phyloP scores from a whole-genome alignment of 805 yeast genomes.

The Cyberlindnera japonica region DNA sequence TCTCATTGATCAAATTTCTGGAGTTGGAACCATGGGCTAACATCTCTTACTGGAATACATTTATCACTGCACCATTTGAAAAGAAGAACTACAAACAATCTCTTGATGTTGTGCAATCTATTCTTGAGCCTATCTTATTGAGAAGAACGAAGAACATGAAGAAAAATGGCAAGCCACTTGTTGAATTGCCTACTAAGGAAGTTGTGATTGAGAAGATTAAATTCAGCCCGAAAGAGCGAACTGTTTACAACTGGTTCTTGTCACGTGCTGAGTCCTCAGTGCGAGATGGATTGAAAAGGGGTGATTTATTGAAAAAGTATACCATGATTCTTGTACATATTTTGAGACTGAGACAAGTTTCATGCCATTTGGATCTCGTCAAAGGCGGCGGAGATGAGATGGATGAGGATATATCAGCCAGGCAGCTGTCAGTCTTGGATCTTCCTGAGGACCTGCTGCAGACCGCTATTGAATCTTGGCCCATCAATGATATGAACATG shows the following conservation, averaged over 20 bases:
- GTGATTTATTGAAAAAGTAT: constrained; percentile 67
- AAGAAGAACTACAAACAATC: constrained; percentile 68
- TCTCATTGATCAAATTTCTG: constrained; percentile 68
- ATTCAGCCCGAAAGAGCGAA: constrained; percentile 62
- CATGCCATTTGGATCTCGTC: constrained; percentile 77
- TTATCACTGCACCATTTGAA: constrained; percentile 80
- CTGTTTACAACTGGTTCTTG: constrained; percentile 65
- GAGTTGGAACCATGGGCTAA: constrained; percentile 88
- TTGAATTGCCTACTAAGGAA: constrained; percentile 72
- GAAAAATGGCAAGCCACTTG: constrained; percentile 71
- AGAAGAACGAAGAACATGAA: constrained; percentile 86
- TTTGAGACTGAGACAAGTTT: constrained; percentile 77
- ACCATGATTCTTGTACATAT: constrained; percentile 81
- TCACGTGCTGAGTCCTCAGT: constrained; percentile 63
- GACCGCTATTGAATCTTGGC: constrained; percentile 3
- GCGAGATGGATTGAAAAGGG: constrained; percentile 53
- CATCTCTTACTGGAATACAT: constrained; percentile 81
- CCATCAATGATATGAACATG: constrained; percentile 15
- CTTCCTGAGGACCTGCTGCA: constrained; percentile 22
- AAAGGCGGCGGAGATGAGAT: constrained; percentile 46
- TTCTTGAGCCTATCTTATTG: constrained; percentile 76
- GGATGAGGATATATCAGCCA: constrained; percentile 42
- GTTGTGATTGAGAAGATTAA: constrained; percentile 63
- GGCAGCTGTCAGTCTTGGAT: constrained; percentile 7
- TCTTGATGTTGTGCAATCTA: constrained; percentile 77